Base-by-base conservation (phyloP, 1,284 basidiomycete species). In the Omphalotus olearius region DNA sequence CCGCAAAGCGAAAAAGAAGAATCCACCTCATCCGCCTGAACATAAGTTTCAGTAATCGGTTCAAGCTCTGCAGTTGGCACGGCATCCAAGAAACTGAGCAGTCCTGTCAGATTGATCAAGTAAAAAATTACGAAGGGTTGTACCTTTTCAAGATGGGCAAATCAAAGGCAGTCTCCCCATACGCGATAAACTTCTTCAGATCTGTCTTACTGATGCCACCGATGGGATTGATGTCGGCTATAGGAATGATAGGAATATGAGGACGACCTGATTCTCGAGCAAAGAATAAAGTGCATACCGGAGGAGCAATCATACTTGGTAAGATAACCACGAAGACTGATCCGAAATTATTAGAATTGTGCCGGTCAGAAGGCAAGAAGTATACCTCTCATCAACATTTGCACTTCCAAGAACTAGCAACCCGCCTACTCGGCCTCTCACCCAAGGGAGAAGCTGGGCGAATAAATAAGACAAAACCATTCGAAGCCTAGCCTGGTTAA, bases 391-490 rank as follows among this genome's bases (percentile, higher is more conserved):
- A 64, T 99, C 97, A 7, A 99, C 97, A 64, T 99, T 99, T 17
- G 97, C 95, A 57, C 91, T 95, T 4, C 97, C 96, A 9, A 99
- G 78, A 0, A 99, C 97, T 25, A 99, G 82, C 25, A 99, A 69
- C 2, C 93, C 91, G 6, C 97, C 96, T 45, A 71, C 69, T 61
- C 83, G 81, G 0, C 93, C 93, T 54, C 96, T 75, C 0, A 90
- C 91, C 90, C 93, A 98, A 1, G 94, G 97, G 25, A 98, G 71
- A 4, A 99, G 81, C 64, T 99, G 97, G 4, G 97, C 97, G 63
- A 99, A 98, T 69, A 98, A 74, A 67, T 99, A 99, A 0, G 94
- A 83, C n/a, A 99, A 70, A 2, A 99, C 86, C 96, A 99, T 99
- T 13, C 96, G 78, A 49, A 98, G 68, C 39, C 96, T 77, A 16